Percentiles rank a stretch among this genome's conserved stretches.
Evolutionary conservation across 2,329 filamentous ascomycete genomes (phyloP).

Genomic region (Colletotrichum simmondsii): DNA sequence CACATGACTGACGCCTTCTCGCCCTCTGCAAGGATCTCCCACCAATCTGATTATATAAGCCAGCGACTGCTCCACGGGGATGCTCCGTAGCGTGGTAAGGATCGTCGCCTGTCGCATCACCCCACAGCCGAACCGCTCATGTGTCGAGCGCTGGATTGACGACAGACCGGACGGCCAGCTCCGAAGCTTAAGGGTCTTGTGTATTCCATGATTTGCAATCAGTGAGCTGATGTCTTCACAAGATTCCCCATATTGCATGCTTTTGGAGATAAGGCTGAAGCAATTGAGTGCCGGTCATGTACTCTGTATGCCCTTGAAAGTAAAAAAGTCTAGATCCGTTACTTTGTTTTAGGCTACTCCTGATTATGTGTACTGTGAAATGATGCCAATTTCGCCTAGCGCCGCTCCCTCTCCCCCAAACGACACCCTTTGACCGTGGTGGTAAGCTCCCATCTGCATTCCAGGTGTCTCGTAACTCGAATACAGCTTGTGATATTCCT

Average conservation of each 20-base stretch:
- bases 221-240: not conserved
- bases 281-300: not conserved
- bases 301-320: not conserved
- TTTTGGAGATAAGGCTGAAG: not conserved
- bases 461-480: not conserved
- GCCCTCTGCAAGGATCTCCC: not conserved
- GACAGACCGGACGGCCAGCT: not conserved
- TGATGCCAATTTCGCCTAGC: constrained; percentile 2
- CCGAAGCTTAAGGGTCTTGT: not conserved
- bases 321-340: not conserved
- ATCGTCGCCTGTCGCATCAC: not conserved
- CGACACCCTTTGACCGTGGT: not conserved
- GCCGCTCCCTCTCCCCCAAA: not conserved
- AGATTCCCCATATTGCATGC: not conserved
- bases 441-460: not conserved
- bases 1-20: constrained; percentile 6
- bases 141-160: not conserved
- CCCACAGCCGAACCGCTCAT: not conserved
- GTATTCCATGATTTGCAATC: not conserved
- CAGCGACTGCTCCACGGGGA: not conserved
- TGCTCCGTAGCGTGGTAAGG: not conserved
- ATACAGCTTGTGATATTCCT: not conserved
- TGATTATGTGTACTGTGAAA: not conserved
- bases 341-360: not conserved
- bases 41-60: not conserved